Percentiles rank a stretch among this genome's conserved stretches.
phyloP scores from a whole-genome alignment of 2,329 filamentous ascomycete species.

The Metarhizium robertsii region DNA sequence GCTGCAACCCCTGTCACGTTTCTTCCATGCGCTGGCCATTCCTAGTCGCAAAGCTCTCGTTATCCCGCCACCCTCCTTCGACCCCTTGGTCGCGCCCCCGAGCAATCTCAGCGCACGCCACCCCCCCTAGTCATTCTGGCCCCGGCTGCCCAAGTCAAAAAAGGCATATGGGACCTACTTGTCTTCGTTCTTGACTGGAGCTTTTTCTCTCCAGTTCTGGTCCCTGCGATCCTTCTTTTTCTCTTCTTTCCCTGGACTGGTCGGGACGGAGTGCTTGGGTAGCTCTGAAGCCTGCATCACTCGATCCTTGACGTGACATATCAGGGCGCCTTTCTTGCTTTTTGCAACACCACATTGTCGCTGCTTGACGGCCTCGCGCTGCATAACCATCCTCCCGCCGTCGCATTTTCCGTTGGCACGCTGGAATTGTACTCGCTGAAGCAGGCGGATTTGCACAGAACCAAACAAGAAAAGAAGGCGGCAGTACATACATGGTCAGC shows the following conservation, averaged over 20 bases:
- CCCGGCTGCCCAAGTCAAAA: constrained; percentile 8
- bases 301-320: neutral
- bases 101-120: constrained; percentile 1
- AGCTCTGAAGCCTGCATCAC: neutral
- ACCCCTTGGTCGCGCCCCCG: neutral
- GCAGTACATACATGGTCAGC: neutral
- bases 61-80: constrained; percentile 13
- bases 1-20: constrained; percentile 38
- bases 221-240: constrained; percentile 1
- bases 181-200: neutral
- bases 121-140: constrained; percentile 1
- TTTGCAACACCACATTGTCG: neutral
- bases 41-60: constrained; percentile 13
- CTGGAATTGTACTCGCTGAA: neutral
- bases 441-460: neutral
- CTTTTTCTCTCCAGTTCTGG: neutral
- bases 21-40: constrained; percentile 40
- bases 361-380: neutral
- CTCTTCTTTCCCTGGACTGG: neutral
- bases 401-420: neutral
- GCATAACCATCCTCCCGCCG: neutral
- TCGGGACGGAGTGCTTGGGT: neutral
- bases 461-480: neutral
- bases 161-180: constrained; percentile 5
- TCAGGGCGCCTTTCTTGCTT: neutral